Conservation (phyloP, 2,329 filamentous ascomycete species). For the Fusarium algeriense region DNA sequence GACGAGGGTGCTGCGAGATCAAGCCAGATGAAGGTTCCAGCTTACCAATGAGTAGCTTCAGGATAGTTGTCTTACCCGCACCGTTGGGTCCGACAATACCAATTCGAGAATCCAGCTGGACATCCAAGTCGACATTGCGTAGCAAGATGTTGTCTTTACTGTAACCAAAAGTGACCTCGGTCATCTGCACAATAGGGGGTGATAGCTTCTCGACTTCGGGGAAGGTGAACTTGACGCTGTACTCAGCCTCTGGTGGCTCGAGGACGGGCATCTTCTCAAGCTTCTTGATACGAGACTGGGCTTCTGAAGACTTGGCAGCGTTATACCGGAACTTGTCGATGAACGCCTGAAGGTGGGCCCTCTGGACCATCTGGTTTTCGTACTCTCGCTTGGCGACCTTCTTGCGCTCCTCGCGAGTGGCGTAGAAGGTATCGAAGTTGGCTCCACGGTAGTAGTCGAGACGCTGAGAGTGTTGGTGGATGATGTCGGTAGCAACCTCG, state of each 20-base stretch:
- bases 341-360: constrained; percentile 94
- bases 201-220: constrained; percentile 98
- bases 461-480: constrained; percentile 96
- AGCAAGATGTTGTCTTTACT: constrained; percentile 82
- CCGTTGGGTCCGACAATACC: constrained; percentile 99
- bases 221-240: constrained; percentile 96
- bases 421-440: constrained; percentile 98
- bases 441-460: constrained; percentile 98
- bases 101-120: constrained; percentile 97
- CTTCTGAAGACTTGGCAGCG: constrained; percentile 97
- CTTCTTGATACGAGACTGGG: constrained; percentile 99
- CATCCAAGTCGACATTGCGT: constrained; percentile 90
- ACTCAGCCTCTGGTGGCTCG: constrained; percentile 90
- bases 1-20: constrained; percentile 88
- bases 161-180: constrained; percentile 91
- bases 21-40: constrained; percentile 81
- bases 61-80: constrained; percentile 97
- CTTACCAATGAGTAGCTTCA: constrained; percentile 95
- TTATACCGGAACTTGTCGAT: constrained; percentile 99
- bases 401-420: constrained; percentile 94
- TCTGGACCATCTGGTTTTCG: constrained; percentile 96
- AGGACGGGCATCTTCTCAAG: constrained; percentile 96
- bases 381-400: constrained; percentile 98
- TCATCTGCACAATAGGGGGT: constrained; percentile 98
- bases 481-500: constrained; percentile 98